Evolutionary conservation across 345 rosid genomes (phyloP).

Genomic region (Rhodomyrtus tomentosa): DNA sequence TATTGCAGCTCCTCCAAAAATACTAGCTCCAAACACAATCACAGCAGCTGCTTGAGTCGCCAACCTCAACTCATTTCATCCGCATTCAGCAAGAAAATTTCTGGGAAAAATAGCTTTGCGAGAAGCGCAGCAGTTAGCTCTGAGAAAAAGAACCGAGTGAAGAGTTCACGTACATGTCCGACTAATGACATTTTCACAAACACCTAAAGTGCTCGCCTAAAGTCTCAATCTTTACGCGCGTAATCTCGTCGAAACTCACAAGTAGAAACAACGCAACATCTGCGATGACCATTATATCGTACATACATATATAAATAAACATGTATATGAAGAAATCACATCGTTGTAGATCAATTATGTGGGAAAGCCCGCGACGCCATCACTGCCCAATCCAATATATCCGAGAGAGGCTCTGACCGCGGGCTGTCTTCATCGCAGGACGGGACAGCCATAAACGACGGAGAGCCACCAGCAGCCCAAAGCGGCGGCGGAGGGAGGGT

Average conservation of each 20-base stretch:
- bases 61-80: not conserved
- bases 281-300: not conserved
- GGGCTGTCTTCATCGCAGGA: constrained; percentile 75
- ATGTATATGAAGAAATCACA: not conserved
- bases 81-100: not conserved
- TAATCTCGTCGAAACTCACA: not conserved
- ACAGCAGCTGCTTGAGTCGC: not conserved
- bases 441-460: constrained; percentile 1
- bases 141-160: not conserved
- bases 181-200: not conserved
- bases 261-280: not conserved
- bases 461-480: constrained; percentile 46
- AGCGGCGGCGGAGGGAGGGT: constrained; percentile 3
- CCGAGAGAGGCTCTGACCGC: constrained; percentile 45
- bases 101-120: not conserved
- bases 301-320: not conserved
- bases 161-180: not conserved
- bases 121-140: not conserved
- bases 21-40: not conserved
- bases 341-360: not conserved
- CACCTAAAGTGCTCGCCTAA: not conserved
- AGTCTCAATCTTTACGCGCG: not conserved
- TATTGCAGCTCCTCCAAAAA: not conserved
- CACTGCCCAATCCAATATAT: constrained; percentile 24
- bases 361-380: constrained; percentile 59